Evolutionary conservation across 2,329 filamentous ascomycete genomes (phyloP), one percentile per base, ranked within the genome.

Genomic region (Cryoendolithus antarcticus): DNA sequence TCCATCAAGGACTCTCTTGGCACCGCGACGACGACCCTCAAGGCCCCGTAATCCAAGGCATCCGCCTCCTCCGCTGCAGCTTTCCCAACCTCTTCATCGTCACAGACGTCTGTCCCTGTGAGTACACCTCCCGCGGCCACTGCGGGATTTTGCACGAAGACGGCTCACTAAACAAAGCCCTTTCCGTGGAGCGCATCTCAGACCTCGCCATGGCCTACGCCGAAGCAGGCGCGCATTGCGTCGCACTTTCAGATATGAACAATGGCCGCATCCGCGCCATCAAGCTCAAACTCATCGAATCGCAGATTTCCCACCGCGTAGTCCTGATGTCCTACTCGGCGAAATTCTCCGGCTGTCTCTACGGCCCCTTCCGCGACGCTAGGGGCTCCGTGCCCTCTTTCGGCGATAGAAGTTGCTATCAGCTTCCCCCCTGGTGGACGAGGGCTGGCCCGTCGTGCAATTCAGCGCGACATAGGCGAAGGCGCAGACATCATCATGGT

Each of bases 401-500:
- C 54, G 91, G 91, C 47, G 91, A 98, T 65, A 78, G 91, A 52
- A 81, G 83, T 60, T 96, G 91, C 74, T 98, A 98, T 67, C 91
- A 98, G 66, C 74, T 98, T 8, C 91, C 91, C 1, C n/a, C 86
- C 86, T 0, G 88, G 88, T 44, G 91, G 88, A 19, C 81, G 91
- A 37, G 91, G 91, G 28, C 76, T 98, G 33, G 91, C 91, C 10
- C 78, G 91, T 48, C 77, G 91, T 50, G 91, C 91, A 35, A 95
- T 98, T 48, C 67, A 77, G 31, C 76, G 91, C 49, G 91, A 98
- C 58, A 89, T 98, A 50, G 74, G 72, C 47, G 91, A 98, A 64
- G 91, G 91, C 19, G 91, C 91, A 12, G 91, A 98, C 56, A 86
- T 95, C 51, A 94, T 98, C 64, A 95, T 98, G 89, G 91, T 98